These are phyloP conservation scores for Aegilops bicornis DNA, from an alignment of 176 grass and related monocot species.

Conservation along the genomic window DNA sequence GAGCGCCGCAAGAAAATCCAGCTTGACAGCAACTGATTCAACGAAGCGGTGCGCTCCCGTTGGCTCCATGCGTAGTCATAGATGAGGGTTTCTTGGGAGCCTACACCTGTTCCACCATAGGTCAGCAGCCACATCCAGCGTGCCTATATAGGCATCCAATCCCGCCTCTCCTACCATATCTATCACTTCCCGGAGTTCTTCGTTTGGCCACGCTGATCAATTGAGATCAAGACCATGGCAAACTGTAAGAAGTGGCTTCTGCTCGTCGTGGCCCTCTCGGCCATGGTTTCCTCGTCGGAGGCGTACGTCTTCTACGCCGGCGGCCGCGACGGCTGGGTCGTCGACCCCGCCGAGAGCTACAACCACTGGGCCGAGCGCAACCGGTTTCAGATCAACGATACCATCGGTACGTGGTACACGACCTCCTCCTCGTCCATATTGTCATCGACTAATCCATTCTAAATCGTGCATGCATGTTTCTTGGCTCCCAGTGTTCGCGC, in stretches of 20 bases:
- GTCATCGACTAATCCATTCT: background rate
- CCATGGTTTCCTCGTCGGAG: slow-evolving; percentile 41
- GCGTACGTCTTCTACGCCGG: slow-evolving; percentile 73
- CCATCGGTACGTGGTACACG: slow-evolving; percentile 44
- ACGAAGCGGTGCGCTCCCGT: slow-evolving; percentile 4
- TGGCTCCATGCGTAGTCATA: slow-evolving; percentile 7
- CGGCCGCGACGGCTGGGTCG: slow-evolving; percentile 71
- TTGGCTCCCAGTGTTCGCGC: slow-evolving; percentile 63
- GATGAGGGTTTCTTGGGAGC: slow-evolving; percentile 6
- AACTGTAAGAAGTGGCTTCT: slow-evolving; percentile 7
- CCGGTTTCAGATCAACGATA: slow-evolving; percentile 65
- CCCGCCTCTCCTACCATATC: background rate
- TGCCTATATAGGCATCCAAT: background rate
- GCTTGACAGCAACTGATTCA: background rate
- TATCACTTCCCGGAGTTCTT: background rate
- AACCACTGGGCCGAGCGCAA: slow-evolving; percentile 66
- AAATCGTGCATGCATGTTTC: background rate
- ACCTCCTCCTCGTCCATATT: background rate
- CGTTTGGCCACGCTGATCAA: background rate
- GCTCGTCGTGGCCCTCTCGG: background rate
- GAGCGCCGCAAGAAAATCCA: background rate
- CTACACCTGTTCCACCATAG: slow-evolving; percentile 15
- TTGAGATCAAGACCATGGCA: background rate
- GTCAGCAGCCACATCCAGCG: slow-evolving; percentile 10
- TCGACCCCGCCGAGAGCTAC: slow-evolving; percentile 75